Conservation (phyloP, 495 filamentous ascomycete species). For the Penicillium atrosanguineum region DNA sequence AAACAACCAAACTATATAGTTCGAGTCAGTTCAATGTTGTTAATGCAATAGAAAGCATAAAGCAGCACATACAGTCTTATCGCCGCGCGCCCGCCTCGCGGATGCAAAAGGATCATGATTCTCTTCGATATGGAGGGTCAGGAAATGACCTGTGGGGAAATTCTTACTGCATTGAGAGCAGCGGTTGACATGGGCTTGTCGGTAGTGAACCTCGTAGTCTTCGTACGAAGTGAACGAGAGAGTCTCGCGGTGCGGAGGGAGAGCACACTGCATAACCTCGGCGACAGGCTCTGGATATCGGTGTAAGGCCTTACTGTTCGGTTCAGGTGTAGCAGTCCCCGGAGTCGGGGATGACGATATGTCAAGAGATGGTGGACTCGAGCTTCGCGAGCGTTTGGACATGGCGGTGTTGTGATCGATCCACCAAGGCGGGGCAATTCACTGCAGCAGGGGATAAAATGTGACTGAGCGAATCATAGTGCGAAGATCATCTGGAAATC, state of each 20-base stretch:
- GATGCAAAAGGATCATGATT: constrained; percentile 80
- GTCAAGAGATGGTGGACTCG: constrained; percentile 29
- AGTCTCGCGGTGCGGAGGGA: constrained; percentile 72
- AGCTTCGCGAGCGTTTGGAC: constrained; percentile 61
- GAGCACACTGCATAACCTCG: constrained; percentile 68
- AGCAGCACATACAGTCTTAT: constrained; percentile 67
- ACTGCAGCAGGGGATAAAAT: background rate
- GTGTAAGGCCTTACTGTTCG: constrained; percentile 26
- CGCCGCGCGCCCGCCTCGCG: constrained; percentile 70
- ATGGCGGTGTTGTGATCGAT: constrained; percentile 30
- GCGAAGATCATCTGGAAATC: background rate
- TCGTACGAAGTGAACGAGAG: constrained; percentile 69
- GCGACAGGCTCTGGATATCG: constrained; percentile 17
- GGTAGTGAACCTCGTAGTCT: constrained; percentile 87
- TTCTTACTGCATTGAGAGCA: constrained; percentile 80
- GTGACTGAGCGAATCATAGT: background rate
- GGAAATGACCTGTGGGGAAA: constrained; percentile 67
- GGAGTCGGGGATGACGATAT: constrained; percentile 25
- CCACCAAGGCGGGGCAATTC: constrained; percentile 22
- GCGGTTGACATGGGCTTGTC: constrained; percentile 75
- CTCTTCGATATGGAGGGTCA: constrained; percentile 86
- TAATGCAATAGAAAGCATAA: background rate
- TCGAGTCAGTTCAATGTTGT: background rate
- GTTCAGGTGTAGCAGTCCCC: constrained; percentile 18
- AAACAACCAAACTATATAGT: constrained; percentile 74